Base-by-base conservation (phyloP, 2,329 filamentous ascomycete genomes). In the Fusarium subtropicale region DNA sequence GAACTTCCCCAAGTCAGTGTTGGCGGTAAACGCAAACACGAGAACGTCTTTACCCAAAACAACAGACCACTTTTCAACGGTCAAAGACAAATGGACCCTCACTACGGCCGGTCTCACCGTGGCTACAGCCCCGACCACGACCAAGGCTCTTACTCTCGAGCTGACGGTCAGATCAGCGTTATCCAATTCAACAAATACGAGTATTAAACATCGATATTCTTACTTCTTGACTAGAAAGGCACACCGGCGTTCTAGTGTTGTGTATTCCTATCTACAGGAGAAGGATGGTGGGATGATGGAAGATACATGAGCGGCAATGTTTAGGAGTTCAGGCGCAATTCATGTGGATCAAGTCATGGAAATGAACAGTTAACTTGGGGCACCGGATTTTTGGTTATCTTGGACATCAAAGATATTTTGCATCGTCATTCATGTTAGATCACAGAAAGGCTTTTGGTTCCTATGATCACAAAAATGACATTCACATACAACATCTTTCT, bases 11-110 rank as follows among this genome's bases (percentile, higher is more conserved):
- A 70, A 12, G 42, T 77, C 26, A 66, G 64, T 7, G 74, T 74
- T 1, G 79, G 79, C 3, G 77, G 75, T 41, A 81, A 81, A 74
- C 77, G 79, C 33, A 81, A 81, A 62, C 79, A 78, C 47, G 78
- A 80, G 45, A 63, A 62, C 13, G 77, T 79, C 56, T 81, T 81
- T 50, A 54, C 69, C 10, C 76, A 79, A 46, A 77, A 66, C 56
- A 65, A 64, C 5, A 70, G 74, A 22, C 74, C 78, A 3, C 73
- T 81, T 8, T 76, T 77, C 71, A 81, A 82, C 39, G 77, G 80
- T 5, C 76, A 79, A 64, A 75, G 81, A 30, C 80, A 79, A 52
- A 61, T 74, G 20, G 80, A 82, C 15, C 56, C 73, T 4, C 77
- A 81, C 60, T 74, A 75, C 36, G 62, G 71, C 22, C 52, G 56